Evolutionary conservation across 495 filamentous ascomycete genomes (phyloP).

Genomic region (Penicillium simplicissimum): DNA sequence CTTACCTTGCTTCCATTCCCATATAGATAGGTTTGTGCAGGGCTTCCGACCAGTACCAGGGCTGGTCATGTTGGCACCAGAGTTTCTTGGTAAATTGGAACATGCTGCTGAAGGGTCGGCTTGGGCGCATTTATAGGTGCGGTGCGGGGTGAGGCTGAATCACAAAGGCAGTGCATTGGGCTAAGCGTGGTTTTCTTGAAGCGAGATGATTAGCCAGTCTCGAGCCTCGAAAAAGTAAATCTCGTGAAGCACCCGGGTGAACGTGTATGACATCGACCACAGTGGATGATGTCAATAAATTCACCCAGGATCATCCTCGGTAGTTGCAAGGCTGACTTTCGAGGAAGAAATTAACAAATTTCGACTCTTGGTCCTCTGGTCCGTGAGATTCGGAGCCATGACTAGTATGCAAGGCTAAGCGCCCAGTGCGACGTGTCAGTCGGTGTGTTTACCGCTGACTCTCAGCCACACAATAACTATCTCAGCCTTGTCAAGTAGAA

Average conservation of each 20-base stretch:
- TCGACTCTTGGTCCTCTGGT: neutral
- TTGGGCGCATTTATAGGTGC: neutral
- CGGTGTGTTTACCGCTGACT: neutral
- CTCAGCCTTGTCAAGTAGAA: neutral
- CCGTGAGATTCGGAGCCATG: neutral
- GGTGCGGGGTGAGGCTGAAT: constrained; percentile 9
- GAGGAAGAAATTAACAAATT: neutral
- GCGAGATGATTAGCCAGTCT: neutral
- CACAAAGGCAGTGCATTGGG: neutral
- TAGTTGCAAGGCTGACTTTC: neutral
- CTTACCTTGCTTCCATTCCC: constrained; percentile 3
- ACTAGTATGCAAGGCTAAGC: neutral
- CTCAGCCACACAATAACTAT: neutral
- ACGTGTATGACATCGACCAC: neutral
- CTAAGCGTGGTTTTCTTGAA: too few species aligned
- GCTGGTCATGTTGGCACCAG: neutral
- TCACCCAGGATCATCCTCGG: too few species aligned
- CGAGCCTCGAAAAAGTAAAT: neutral
- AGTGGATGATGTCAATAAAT: neutral
- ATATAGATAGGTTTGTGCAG: neutral
- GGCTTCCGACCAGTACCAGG: neutral
- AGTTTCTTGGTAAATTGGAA: neutral
- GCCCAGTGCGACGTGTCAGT: constrained; percentile 1
- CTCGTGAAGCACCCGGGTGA: neutral
- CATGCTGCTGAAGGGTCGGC: neutral